phyloP scores from a whole-genome alignment of 768 basidiomycete genomes.

The Tulasnella sp. region DNA sequence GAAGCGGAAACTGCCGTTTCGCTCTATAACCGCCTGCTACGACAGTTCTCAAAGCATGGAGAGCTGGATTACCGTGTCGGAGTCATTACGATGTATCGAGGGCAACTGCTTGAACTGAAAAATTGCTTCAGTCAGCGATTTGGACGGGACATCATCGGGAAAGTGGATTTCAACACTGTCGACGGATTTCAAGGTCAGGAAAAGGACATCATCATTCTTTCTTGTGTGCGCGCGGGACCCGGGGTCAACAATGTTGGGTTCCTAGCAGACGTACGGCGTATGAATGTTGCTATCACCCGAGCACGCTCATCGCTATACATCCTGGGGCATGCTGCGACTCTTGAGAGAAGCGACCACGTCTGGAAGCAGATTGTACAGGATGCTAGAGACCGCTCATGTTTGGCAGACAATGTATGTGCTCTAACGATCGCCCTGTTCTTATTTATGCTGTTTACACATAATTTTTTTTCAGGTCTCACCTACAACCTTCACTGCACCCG shows the following conservation, averaged over 20 bases:
- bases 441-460: not conserved
- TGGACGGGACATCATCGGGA: slow-evolving; percentile 55
- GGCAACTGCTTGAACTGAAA: slow-evolving; percentile 69
- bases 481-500: not conserved
- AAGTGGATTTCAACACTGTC: slow-evolving; percentile 91
- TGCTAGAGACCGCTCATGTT: slow-evolving; percentile 51
- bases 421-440: not conserved
- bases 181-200: slow-evolving; percentile 99
- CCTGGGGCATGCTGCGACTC: slow-evolving; percentile 79
- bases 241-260: slow-evolving; percentile 80
- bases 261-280: slow-evolving; percentile 77
- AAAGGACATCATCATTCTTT: slow-evolving; percentile 95
- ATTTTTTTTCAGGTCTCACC: not conserved
- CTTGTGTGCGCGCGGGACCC: slow-evolving; percentile 88
- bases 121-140: slow-evolving; percentile 59
- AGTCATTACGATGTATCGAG: slow-evolving; percentile 90
- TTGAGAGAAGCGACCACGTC: slow-evolving; percentile 70
- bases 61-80: slow-evolving; percentile 49
- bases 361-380: slow-evolving; percentile 75
- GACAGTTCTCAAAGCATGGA: slow-evolving; percentile 42
- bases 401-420: slow-evolving; percentile 47
- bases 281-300: slow-evolving; percentile 99
- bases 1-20: slow-evolving; percentile 71
- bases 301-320: slow-evolving; percentile 91
- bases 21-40: slow-evolving; percentile 59